Conservation (phyloP, 768 basidiomycete genomes). For the Boletus huronensis region DNA sequence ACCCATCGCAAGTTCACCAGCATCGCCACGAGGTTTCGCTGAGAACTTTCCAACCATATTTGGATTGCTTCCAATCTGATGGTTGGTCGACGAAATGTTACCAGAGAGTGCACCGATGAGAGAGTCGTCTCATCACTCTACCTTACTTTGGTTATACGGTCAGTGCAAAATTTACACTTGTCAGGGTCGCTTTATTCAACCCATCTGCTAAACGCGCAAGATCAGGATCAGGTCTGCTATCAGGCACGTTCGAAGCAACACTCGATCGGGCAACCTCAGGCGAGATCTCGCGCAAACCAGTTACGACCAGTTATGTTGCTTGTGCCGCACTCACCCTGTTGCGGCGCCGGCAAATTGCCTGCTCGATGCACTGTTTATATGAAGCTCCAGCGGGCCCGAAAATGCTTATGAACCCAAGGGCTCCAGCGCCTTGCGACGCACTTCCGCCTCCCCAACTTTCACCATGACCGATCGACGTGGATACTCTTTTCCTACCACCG, state of each 20-base stretch:
- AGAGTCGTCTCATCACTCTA: constrained; percentile 15
- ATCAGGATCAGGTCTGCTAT: constrained; percentile 30
- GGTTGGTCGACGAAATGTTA: constrained; percentile 16
- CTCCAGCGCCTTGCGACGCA: constrained; percentile 8
- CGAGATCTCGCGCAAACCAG: constrained; percentile 28
- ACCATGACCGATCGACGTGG: constrained; percentile 31
- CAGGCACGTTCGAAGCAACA: constrained; percentile 28
- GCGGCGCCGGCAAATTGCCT: constrained; percentile 32
- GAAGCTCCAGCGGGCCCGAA: constrained; percentile 29
- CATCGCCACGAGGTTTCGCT: constrained; percentile 26
- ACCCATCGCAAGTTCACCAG: constrained; percentile 9
- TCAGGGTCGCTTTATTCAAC: constrained; percentile 28
- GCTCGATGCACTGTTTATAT: constrained; percentile 27
- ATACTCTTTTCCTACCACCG: constrained; percentile 22
- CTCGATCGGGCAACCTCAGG: constrained; percentile 26
- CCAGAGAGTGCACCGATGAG: constrained; percentile 16
- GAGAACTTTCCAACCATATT: constrained; percentile 17
- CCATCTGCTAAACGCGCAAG: constrained; percentile 17
- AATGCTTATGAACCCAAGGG: constrained; percentile 33
- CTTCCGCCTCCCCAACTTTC: constrained; percentile 1
- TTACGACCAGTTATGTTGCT: constrained; percentile 30
- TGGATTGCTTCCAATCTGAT: constrained; percentile 18
- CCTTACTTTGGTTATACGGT: constrained; percentile 33
- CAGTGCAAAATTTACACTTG: constrained; percentile 14
- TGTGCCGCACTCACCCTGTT: constrained; percentile 30